Conservation (phyloP, 768 basidiomycete species). For the Leucocoprinus leucothites region DNA sequence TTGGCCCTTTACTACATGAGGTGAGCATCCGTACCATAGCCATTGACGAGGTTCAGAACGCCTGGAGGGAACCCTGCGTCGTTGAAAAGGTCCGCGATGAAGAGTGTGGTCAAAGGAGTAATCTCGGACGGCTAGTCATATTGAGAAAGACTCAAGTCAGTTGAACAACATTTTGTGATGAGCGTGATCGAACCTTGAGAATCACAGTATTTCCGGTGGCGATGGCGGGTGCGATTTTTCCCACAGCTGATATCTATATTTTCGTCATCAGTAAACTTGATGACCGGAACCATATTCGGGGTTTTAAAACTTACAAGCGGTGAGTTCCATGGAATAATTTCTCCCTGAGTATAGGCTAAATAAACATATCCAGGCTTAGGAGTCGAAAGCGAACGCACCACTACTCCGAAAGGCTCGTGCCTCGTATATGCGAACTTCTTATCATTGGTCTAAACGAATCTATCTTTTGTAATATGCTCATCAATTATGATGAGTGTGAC, state of each 20-base stretch:
- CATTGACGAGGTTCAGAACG: conserved; percentile 69
- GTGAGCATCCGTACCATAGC: conserved; percentile 41
- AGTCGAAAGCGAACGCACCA: conserved; percentile 19
- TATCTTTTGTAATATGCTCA: background rate
- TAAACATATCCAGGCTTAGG: background rate
- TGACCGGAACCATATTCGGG: background rate
- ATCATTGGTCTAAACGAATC: conserved; percentile 39
- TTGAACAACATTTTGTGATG: too few relatives aligned
- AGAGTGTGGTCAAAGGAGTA: conserved; percentile 65
- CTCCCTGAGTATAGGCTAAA: conserved; percentile 23
- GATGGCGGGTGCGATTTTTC: conserved; percentile 75
- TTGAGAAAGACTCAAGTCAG: background rate
- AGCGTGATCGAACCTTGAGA: background rate
- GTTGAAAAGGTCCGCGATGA: conserved; percentile 45
- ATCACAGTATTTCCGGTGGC: conserved; percentile 19
- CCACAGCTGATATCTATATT: conserved; percentile 45
- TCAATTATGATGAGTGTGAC: background rate
- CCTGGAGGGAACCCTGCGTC: conserved; percentile 79
- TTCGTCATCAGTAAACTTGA: background rate
- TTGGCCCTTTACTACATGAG: background rate
- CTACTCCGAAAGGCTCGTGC: conserved; percentile 62
- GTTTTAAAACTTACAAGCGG: conserved; percentile 21
- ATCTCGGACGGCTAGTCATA: conserved; percentile 63
- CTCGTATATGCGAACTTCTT: conserved; percentile 64
- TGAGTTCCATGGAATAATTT: conserved; percentile 67